Evolutionary conservation across 352 stramenopile species (phyloP), one percentile per base, ranked within the genome.

Genomic region (Sclerospora graminicola): DNA sequence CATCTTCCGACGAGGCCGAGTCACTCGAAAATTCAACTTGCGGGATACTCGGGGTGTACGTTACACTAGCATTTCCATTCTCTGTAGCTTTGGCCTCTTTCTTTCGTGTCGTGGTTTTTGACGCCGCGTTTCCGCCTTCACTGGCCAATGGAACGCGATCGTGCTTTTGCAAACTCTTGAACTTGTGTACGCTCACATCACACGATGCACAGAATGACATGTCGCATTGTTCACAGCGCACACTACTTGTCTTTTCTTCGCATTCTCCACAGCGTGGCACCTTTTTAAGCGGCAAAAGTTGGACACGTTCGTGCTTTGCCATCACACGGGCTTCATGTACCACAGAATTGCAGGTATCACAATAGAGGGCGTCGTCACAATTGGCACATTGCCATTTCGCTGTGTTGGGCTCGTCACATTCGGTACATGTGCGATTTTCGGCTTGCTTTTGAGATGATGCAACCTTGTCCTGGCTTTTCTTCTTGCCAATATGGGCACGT

Each of bases 251-350:
- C 4, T 47, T 41, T 5, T 44, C 54, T 26, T 84, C 71, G 35
- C 74, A 86, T 16, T 86, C 74, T 11, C 56, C 61, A 56, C 74
- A 86, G 10, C 29, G 24, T 0, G 66, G 66, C 10, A 61, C 43
- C 27, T 48, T 61, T 7, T 41, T 41, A 1, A 69, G 10, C 0
- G 57, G 43, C 14, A 67, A 53, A 5, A 83, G 60, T 26, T 64
- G 58, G 7, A 50, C 38, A 7, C 65, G 76, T 38, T 63, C 52
- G 46, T 88, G 76, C 23, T 69, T 69, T 5, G 51, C 40, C 70
- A 88, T 83, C 27, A 88, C 76, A 40, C 75, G 76, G 28, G 73
- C 54, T 30, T 54, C 49, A 41, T 88, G 76, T 8, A 84, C 73
- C 4, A 58, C 54, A 7, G 51, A 50, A 20, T 84, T 68, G 41